Conservation (phyloP, 371 early-diverging fungal genomes). For the Mucor racemosus region DNA sequence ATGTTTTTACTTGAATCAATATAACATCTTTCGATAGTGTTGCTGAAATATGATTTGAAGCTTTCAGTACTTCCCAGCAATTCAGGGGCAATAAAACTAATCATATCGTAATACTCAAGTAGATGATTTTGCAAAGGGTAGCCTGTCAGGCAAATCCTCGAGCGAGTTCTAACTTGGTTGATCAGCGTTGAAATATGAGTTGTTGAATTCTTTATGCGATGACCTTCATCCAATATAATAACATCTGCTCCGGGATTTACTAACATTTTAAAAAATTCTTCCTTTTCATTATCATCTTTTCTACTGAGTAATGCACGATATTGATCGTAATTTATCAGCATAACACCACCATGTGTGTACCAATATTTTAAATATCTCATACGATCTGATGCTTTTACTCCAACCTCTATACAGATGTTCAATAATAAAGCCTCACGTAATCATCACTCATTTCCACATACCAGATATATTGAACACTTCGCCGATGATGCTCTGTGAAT, state of each 20-base stretch:
- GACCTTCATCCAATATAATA: slow-evolving; percentile 87
- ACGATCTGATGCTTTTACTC: not conserved
- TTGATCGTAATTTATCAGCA: slow-evolving; percentile 69
- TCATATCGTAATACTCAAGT: slow-evolving; percentile 69
- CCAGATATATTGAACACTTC: slow-evolving; percentile 39
- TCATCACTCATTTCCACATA: slow-evolving; percentile 7
- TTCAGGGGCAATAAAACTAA: slow-evolving; percentile 71
- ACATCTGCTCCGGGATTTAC: slow-evolving; percentile 70
- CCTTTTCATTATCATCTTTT: slow-evolving; percentile 5
- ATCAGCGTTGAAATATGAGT: slow-evolving; percentile 48
- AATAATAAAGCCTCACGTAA: not conserved
- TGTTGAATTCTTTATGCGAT: slow-evolving; percentile 75
- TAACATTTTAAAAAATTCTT: slow-evolving; percentile 37
- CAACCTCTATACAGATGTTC: not conserved
- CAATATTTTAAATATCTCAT: slow-evolving; percentile 50
- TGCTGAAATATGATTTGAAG: slow-evolving; percentile 65
- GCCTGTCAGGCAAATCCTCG: slow-evolving; percentile 84
- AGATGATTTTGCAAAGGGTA: slow-evolving; percentile 90
- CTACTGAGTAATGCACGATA: slow-evolving; percentile 52
- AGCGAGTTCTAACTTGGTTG: slow-evolving; percentile 54
- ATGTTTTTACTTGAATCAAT: slow-evolving; percentile 59
- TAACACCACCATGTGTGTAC: slow-evolving; percentile 64
- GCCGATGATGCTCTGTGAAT: slow-evolving; percentile 30
- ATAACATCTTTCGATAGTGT: slow-evolving; percentile 70
- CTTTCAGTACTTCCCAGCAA: slow-evolving; percentile 58